Evolutionary conservation across 1,139 yeast genomes (phyloP), one percentile per base, ranked within the genome.

Genomic region (Pichia norvegensis): DNA sequence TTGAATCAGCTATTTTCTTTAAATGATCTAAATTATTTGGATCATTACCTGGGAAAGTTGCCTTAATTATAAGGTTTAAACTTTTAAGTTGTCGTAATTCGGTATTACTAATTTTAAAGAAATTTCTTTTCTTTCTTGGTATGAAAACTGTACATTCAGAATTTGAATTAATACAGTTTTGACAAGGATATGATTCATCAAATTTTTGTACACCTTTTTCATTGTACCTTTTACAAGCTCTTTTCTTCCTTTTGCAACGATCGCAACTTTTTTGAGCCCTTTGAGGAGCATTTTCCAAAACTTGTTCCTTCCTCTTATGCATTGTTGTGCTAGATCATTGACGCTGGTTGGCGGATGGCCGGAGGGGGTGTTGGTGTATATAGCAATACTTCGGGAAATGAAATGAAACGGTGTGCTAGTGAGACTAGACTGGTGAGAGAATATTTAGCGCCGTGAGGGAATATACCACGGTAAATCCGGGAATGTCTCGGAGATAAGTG

Each of bases 241-340:
- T 58, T 55, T 70, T 70, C 41, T 65, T 56, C 14, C 51, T 46
- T 49, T 67, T 68, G 53, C 74, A 69, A 16, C 70, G 55, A 47
- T 69, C 73, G 52, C 74, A 69, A 36, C 67, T 61, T 52, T 57
- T 67, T 4, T 60, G 56, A 0, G 68, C 68, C 23, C 70, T 46
- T 36, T 55, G 61, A 14, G 50, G 25, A 36, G 13, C 19, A 27
- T 14, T 27, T 21, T 20, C 29, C 14, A 16, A 33, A 14, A n/a
- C 38, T 22, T n/a, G 19, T 16, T 31, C 20, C 11, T 16, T 31
- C 20, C 16, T 31, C 20, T 31, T 31, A 16, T 16, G 35, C 35
- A 31, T 31, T 16, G 38, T 31, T 29, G 38, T 16, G 21, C 56
- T 51, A 20, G 46, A 49, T 0, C 31, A 27, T 27, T 27, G 31